Percentiles rank a stretch among this genome's conserved stretches.
These are phyloP conservation scores for Penicillium nordicum DNA, from an alignment of 2,329 filamentous ascomycete genomes.

Conservation along the genomic window DNA sequence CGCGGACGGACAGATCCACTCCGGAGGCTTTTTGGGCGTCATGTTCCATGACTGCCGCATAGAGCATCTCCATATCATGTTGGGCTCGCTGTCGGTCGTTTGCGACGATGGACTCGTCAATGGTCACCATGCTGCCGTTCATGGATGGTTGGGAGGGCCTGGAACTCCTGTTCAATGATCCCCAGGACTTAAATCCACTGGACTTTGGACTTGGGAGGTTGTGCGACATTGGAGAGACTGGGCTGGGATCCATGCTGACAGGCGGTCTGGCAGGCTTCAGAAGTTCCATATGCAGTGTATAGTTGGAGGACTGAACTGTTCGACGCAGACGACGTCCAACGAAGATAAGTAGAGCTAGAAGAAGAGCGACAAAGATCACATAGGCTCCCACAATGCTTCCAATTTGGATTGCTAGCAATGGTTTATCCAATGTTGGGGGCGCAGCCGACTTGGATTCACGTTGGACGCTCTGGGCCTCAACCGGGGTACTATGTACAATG, in stretches of 20 bases:
- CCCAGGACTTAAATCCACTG: slow-evolving; percentile 38
- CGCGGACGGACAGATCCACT: slow-evolving; percentile 17
- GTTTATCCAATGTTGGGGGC: slow-evolving; percentile 52
- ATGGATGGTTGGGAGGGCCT: slow-evolving; percentile 42
- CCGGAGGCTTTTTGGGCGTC: slow-evolving; percentile 54
- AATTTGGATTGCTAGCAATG: slow-evolving; percentile 74
- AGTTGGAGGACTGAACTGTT: slow-evolving; percentile 51
- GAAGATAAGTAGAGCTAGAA: slow-evolving; percentile 63
- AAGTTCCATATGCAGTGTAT: slow-evolving; percentile 55
- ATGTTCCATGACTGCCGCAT: slow-evolving; percentile 87
- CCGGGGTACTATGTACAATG: slow-evolving; percentile 36
- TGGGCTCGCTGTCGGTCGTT: slow-evolving; percentile 72
- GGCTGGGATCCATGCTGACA: slow-evolving; percentile 34
- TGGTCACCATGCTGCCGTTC: slow-evolving; percentile 63
- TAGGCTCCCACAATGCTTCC: slow-evolving; percentile 82
- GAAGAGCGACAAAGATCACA: slow-evolving; percentile 69
- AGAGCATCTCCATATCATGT: slow-evolving; percentile 82
- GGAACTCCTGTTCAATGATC: slow-evolving; percentile 29
- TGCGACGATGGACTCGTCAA: slow-evolving; percentile 74
- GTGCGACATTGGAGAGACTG: slow-evolving; percentile 31
- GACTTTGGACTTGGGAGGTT: slow-evolving; percentile 37
- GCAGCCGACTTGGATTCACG: slow-evolving; percentile 40
- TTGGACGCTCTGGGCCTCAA: slow-evolving; percentile 40
- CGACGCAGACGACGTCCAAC: slow-evolving; percentile 57
- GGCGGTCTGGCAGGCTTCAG: slow-evolving; percentile 44